Evolutionary conservation across 2,329 filamentous ascomycete species (phyloP).

Genomic region (Cryphonectria naterciae): DNA sequence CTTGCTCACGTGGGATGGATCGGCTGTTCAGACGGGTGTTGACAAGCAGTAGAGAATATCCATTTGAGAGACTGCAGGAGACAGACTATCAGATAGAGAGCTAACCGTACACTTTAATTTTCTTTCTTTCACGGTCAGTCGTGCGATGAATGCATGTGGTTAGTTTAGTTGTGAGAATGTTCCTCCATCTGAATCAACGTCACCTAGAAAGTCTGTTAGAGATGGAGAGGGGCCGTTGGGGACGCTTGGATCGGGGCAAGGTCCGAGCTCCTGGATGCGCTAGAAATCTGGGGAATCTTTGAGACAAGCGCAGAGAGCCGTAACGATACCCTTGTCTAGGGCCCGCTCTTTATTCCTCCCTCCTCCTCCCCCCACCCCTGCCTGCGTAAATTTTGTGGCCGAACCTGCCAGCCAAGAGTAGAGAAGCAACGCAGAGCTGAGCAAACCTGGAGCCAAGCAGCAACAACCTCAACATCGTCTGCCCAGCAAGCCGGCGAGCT

Average conservation of each 20-base stretch:
- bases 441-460: neutral
- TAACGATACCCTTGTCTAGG: neutral
- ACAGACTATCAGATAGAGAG: neutral
- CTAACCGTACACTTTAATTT: neutral
- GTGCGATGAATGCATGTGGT: neutral
- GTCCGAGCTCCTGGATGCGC: conserved; percentile 13
- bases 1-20: neutral
- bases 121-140: neutral
- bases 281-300: conserved; percentile 12
- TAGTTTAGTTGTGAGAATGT: neutral
- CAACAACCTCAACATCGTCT: conserved; percentile 24
- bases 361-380: neutral
- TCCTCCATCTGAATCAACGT: neutral
- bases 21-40: neutral
- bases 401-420: conserved; percentile 18
- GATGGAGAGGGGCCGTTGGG: neutral
- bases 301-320: conserved; percentile 10
- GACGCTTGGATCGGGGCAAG: conserved; percentile 14
- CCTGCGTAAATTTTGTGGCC: conserved; percentile 28
- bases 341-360: neutral
- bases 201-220: neutral
- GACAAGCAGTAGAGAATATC: neutral
- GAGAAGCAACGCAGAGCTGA: conserved; percentile 19
- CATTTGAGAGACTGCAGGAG: neutral
- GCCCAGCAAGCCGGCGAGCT: conserved; percentile 16